Percentiles rank a stretch among this genome's conserved stretches.
Conservation (phyloP, 169 alveolate species). For the Plasmodium coatneyi region DNA sequence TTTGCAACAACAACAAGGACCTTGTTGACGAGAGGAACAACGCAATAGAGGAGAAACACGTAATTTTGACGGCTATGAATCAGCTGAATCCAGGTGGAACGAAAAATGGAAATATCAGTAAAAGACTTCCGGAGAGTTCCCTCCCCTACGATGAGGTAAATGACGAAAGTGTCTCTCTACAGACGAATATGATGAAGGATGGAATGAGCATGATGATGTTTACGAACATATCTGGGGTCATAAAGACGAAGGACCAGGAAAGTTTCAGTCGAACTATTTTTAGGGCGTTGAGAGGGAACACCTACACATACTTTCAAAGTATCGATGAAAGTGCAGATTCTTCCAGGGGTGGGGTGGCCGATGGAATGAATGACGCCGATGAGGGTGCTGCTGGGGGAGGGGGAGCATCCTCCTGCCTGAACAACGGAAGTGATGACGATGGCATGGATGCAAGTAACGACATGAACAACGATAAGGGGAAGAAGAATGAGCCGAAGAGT, state of each 20-base stretch:
- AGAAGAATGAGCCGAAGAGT: constrained; percentile 83
- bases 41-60: constrained; percentile 90
- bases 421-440: background rate
- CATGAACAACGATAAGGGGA: constrained; percentile 9
- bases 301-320: constrained; percentile 92
- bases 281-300: constrained; percentile 98
- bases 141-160: constrained; percentile 66
- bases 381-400: background rate
- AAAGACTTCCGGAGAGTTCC: background rate
- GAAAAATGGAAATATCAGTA: constrained; percentile 9
- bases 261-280: constrained; percentile 95
- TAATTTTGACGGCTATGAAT: constrained; percentile 82
- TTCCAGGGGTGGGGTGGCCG: constrained; percentile 34
- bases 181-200: constrained; percentile 71
- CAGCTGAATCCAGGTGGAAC: constrained; percentile 77
- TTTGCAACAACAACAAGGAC: constrained; percentile 87
- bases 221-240: constrained; percentile 93
- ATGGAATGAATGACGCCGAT: background rate
- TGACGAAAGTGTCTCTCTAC: constrained; percentile 76
- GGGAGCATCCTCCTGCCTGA: background rate
- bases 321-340: constrained; percentile 82
- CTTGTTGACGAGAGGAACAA: constrained; percentile 86
- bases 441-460: background rate
- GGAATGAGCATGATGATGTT: constrained; percentile 85
- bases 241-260: constrained; percentile 91